phyloP scores from a whole-genome alignment of 2,329 filamentous ascomycete species.

The Sordariomycetes sp. region DNA sequence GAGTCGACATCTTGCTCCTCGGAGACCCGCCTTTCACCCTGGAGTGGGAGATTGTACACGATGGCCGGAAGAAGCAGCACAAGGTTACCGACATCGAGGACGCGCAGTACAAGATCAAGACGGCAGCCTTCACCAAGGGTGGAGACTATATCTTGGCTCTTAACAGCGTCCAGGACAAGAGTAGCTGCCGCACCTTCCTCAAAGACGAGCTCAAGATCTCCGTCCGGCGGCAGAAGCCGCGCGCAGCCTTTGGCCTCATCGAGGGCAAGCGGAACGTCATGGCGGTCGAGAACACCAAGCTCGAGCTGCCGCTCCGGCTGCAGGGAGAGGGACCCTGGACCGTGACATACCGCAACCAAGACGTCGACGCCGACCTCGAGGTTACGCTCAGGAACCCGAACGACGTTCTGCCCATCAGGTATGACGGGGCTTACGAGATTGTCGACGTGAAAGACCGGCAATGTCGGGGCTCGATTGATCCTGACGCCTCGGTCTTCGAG shows the following conservation, averaged over 20 bases:
- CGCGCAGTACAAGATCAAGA: slow-evolving; percentile 60
- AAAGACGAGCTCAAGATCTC: slow-evolving; percentile 78
- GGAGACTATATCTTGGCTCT: slow-evolving; percentile 85
- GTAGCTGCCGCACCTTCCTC: slow-evolving; percentile 76
- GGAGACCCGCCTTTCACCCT: slow-evolving; percentile 83
- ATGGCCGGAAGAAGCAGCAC: slow-evolving; percentile 69
- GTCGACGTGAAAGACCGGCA: slow-evolving; percentile 64
- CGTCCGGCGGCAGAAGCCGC: slow-evolving; percentile 80
- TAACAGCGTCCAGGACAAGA: slow-evolving; percentile 75
- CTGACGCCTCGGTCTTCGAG: slow-evolving; percentile 61
- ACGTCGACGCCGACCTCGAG: slow-evolving; percentile 14
- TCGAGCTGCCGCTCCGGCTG: slow-evolving; percentile 72
- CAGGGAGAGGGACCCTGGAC: slow-evolving; percentile 81
- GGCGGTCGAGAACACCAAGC: slow-evolving; percentile 63
- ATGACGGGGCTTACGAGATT: slow-evolving; percentile 71
- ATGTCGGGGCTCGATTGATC: slow-evolving; percentile 74
- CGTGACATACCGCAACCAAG: slow-evolving; percentile 61
- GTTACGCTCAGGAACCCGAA: slow-evolving; percentile 48
- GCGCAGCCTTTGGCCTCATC: slow-evolving; percentile 74
- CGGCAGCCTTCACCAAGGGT: slow-evolving; percentile 62
- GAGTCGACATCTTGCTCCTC: slow-evolving; percentile 61
- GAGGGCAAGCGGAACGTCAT: slow-evolving; percentile 68
- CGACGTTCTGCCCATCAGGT: slow-evolving; percentile 54
- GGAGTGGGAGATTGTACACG: slow-evolving; percentile 88
- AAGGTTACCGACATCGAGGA: slow-evolving; percentile 52